A percentile compares a stretch with the other conserved stretches of the same genome.
phyloP scores from a whole-genome alignment of 805 yeast genomes.

The Saccharomycopsis vini region DNA sequence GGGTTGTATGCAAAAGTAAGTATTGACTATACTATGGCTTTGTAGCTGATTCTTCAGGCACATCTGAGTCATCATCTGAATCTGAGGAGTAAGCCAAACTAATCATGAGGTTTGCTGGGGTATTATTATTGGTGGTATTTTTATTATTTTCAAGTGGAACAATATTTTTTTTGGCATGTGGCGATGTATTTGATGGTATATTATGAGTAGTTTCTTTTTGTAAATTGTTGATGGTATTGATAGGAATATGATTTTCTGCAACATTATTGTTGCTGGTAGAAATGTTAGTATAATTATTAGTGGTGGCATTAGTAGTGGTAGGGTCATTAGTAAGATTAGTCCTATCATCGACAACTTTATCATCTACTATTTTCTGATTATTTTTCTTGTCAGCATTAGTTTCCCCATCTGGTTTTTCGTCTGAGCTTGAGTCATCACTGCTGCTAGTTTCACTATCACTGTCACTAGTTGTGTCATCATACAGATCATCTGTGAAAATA shows the following conservation, averaged over 20 bases:
- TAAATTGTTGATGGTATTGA: too few relatives aligned
- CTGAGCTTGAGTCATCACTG: neutral
- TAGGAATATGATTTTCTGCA: neutral
- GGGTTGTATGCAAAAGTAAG: too few relatives aligned
- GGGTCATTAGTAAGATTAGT: too few relatives aligned
- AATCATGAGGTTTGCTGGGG: neutral
- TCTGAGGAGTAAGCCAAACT: constrained; percentile 3
- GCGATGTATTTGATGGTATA: neutral
- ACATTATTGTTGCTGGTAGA: neutral
- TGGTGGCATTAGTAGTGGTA: too few relatives aligned
- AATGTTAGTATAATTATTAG: too few relatives aligned
- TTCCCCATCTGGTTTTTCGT: neutral
- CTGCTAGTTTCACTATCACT: constrained; percentile 1
- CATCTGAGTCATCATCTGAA: neutral
- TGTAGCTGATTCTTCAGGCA: constrained; percentile 2
- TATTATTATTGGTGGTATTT: neutral
- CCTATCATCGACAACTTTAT: too few relatives aligned
- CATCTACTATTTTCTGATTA: neutral
- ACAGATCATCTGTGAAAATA: neutral
- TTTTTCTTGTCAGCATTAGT: neutral
- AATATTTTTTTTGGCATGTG: neutral
- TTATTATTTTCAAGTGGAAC: neutral
- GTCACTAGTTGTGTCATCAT: neutral
- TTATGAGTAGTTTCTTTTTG: neutral
- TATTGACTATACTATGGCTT: too few relatives aligned